These are phyloP conservation scores for Eutypella sp. DNA, from an alignment of 2,329 filamentous ascomycete genomes.

Conservation along the genomic window DNA sequence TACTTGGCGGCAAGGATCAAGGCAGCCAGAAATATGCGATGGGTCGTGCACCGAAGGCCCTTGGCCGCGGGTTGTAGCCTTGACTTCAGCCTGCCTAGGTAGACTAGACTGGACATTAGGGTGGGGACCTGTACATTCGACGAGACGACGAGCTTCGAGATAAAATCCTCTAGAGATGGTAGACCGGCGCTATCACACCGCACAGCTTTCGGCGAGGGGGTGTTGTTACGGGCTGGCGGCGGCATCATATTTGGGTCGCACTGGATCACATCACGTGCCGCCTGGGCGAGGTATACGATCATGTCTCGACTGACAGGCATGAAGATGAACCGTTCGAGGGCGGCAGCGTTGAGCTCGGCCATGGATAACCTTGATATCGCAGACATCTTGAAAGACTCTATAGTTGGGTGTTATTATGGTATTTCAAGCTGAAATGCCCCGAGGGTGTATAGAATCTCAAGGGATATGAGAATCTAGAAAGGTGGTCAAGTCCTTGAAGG, in stretches of 20 bases:
- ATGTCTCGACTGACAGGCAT: conserved; percentile 69
- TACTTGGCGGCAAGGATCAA: conserved; percentile 92
- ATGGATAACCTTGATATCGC: conserved; percentile 41
- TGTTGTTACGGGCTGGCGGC: conserved; percentile 33
- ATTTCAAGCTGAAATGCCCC: conserved; percentile 1
- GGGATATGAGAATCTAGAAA: conserved; percentile 6
- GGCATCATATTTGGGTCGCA: conserved; percentile 63
- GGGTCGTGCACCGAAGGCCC: conserved; percentile 91
- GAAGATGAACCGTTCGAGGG: conserved; percentile 77
- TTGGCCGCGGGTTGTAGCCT: conserved; percentile 91
- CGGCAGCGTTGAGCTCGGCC: conserved; percentile 63
- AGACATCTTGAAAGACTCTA: conserved; percentile 37
- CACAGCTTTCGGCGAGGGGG: conserved; percentile 38
- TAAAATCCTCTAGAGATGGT: conserved; percentile 84
- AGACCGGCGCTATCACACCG: conserved; percentile 50
- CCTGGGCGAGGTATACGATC: conserved; percentile 71
- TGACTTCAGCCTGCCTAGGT: conserved; percentile 77
- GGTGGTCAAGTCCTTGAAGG: conserved; percentile 20
- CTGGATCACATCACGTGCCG: conserved; percentile 72
- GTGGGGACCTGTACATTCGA: conserved; percentile 97
- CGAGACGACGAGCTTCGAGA: conserved; percentile 80
- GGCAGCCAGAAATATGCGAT: conserved; percentile 91
- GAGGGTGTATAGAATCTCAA: conserved; percentile 3
- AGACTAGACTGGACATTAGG: conserved; percentile 94
- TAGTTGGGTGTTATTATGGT: conserved; percentile 11